phyloP scores from a whole-genome alignment of 495 filamentous ascomycete species.

The Delitschia confertaspora region DNA sequence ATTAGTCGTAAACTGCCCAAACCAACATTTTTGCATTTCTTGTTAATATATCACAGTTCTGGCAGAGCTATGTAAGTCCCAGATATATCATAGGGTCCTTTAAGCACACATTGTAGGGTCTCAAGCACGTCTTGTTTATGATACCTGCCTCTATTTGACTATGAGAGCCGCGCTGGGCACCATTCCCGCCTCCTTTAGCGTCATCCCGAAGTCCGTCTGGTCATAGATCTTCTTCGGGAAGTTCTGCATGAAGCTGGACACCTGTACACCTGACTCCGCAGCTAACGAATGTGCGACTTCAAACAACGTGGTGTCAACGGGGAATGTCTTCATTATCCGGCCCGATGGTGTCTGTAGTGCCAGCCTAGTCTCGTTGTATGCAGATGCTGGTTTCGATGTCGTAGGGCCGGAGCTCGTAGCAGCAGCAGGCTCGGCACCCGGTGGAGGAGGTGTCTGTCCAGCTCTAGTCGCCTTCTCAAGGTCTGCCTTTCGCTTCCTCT shows the following conservation, averaged over 20 bases:
- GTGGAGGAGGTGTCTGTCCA: conserved; percentile 50
- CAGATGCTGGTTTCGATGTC: conserved; percentile 49
- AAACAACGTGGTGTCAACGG: conserved; percentile 81
- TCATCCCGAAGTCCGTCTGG: conserved; percentile 73
- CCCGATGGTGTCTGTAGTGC: conserved; percentile 67
- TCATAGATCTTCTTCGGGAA: conserved; percentile 83
- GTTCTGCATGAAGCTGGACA: conserved; percentile 69
- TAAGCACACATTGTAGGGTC: too few relatives aligned
- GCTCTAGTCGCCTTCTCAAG: conserved; percentile 74
- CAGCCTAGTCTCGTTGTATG: conserved; percentile 72
- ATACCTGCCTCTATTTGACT: conserved; percentile 51
- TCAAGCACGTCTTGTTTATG: too few relatives aligned
- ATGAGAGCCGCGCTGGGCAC: conserved; percentile 83
- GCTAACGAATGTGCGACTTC: conserved; percentile 76
- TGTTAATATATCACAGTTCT: too few relatives aligned
- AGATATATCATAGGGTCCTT: too few relatives aligned
- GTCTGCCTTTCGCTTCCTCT: conserved; percentile 72
- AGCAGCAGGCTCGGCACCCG: conserved; percentile 7
- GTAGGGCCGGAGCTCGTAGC: conserved; percentile 36
- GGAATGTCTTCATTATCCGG: conserved; percentile 71
- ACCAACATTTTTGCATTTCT: too few relatives aligned
- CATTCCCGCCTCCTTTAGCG: conserved; percentile 83
- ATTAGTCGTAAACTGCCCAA: too few relatives aligned
- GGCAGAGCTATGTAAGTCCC: too few relatives aligned
- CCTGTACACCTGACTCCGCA: conserved; percentile 51